phyloP scores from a whole-genome alignment of 192 early-diverging fungal species.

The Linnemannia schmuckeri region DNA sequence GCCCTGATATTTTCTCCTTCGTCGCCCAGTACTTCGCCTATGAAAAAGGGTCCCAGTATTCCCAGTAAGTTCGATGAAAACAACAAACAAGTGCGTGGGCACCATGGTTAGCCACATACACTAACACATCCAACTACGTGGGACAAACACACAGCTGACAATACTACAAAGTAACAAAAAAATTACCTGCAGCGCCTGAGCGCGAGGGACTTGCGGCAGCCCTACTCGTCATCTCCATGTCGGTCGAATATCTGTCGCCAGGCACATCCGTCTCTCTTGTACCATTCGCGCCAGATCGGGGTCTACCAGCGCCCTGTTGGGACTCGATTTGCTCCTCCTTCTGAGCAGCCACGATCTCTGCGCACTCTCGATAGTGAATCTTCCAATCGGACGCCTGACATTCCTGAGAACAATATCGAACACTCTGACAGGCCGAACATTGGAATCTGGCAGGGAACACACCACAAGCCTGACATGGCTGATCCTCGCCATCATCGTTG shows the following conservation, averaged over 20 bases:
- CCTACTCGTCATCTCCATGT: neutral
- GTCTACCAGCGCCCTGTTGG: neutral
- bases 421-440: constrained; percentile 50
- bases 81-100: constrained; percentile 6
- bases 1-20: constrained; percentile 45
- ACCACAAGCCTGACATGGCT: constrained; percentile 46
- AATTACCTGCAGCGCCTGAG: constrained; percentile 1
- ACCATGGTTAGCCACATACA: neutral
- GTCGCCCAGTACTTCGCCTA: constrained; percentile 29
- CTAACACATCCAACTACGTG: neutral
- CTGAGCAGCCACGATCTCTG: constrained; percentile 39
- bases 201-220: neutral
- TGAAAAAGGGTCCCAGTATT: neutral
- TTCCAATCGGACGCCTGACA: constrained; percentile 74
- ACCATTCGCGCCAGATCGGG: neutral
- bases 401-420: constrained; percentile 70
- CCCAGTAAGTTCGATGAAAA: constrained; percentile 34
- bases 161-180: neutral
- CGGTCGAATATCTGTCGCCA: neutral
- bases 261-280: neutral
- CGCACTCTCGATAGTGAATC: constrained; percentile 63
- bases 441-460: constrained; percentile 48
- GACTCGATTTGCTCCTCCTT: constrained; percentile 12
- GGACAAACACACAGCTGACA: neutral
- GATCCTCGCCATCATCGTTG: constrained; percentile 25